Percentiles rank a stretch among this genome's conserved stretches.
Evolutionary conservation across 2,329 filamentous ascomycete genomes (phyloP).

Genomic region (Ophiostoma himal-ulmi): DNA sequence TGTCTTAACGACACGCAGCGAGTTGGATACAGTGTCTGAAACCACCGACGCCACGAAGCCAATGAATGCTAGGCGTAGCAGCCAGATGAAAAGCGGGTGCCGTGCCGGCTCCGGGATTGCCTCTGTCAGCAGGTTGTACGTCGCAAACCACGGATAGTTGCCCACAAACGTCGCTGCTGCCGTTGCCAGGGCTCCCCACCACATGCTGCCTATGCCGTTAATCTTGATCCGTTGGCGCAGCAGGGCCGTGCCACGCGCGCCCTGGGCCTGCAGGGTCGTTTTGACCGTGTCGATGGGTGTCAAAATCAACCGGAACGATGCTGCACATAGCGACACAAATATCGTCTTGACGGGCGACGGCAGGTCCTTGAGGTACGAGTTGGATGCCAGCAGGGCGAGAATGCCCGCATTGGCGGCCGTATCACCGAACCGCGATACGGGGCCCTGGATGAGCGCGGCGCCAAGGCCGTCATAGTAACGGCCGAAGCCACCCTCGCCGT

Average conservation of each 20-base stretch:
- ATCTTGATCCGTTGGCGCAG: constrained; percentile 41
- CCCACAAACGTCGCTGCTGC: constrained; percentile 45
- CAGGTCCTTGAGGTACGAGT: constrained; percentile 40
- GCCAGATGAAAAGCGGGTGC: constrained; percentile 38
- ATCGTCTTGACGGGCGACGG: constrained; percentile 42
- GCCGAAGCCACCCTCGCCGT: constrained; percentile 38
- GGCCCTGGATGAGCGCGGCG: constrained; percentile 43
- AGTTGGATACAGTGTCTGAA: constrained; percentile 44
- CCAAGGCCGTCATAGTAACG: constrained; percentile 44
- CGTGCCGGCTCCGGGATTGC: constrained; percentile 38
- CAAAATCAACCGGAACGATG: constrained; percentile 43
- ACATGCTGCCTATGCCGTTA: constrained; percentile 42
- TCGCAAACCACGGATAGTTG: constrained; percentile 47
- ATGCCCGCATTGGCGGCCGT: constrained; percentile 47
- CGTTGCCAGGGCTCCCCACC: constrained; percentile 46
- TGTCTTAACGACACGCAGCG: constrained; percentile 44
- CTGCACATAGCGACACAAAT: constrained; percentile 44
- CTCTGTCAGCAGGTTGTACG: constrained; percentile 42
- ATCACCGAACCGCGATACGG: constrained; percentile 43
- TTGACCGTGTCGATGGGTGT: constrained; percentile 47
- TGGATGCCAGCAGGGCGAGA: constrained; percentile 43
- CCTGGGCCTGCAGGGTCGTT: constrained; percentile 45
- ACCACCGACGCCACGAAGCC: constrained; percentile 42
- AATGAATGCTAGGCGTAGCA: constrained; percentile 40
- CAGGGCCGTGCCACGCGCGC: constrained; percentile 38